phyloP scores from a whole-genome alignment of 2,329 filamentous ascomycete genomes.

The Pseudohalonectria lignicola region DNA sequence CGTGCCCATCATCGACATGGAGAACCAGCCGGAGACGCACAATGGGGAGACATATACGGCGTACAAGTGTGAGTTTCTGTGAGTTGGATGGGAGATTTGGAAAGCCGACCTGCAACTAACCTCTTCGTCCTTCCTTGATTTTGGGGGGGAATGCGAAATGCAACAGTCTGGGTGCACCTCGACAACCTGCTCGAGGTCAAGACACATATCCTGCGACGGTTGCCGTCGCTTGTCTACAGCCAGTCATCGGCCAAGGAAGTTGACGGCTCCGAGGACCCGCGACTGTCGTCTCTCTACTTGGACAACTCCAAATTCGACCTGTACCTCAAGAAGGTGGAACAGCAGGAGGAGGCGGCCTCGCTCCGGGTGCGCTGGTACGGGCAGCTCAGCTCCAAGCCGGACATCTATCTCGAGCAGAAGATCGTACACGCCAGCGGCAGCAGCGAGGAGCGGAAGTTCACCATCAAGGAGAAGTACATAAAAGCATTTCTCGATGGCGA shows the following conservation, averaged over 20 bases:
- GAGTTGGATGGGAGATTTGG: no score
- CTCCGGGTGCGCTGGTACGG: slow-evolving; percentile 88
- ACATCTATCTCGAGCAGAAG: slow-evolving; percentile 86
- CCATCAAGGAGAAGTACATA: slow-evolving; percentile 90
- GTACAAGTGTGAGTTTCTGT: slow-evolving; percentile 75
- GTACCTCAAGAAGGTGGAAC: slow-evolving; percentile 76
- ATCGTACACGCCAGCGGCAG: slow-evolving; percentile 64
- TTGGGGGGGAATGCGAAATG: background rate
- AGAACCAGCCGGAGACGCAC: slow-evolving; percentile 42
- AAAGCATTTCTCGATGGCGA: slow-evolving; percentile 76
- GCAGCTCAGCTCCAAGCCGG: slow-evolving; percentile 64
- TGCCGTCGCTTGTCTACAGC: slow-evolving; percentile 90
- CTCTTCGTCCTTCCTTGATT: background rate
- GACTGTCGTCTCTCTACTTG: slow-evolving; percentile 92
- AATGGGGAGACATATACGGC: slow-evolving; percentile 69
- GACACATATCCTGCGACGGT: slow-evolving; percentile 81
- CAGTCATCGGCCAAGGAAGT: slow-evolving; percentile 73
- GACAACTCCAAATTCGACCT: slow-evolving; percentile 79
- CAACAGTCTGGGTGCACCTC: slow-evolving; percentile 74
- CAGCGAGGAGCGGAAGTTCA: slow-evolving; percentile 69
- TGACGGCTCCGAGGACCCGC: slow-evolving; percentile 73
- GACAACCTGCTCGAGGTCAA: slow-evolving; percentile 97
- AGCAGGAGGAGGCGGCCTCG: slow-evolving; percentile 65
- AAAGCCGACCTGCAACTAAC: no score
- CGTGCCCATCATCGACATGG: slow-evolving; percentile 31